These are phyloP conservation scores for Microbotryum silenes-acaulis DNA, from an alignment of 1,284 basidiomycete genomes.

Conservation along the genomic window DNA sequence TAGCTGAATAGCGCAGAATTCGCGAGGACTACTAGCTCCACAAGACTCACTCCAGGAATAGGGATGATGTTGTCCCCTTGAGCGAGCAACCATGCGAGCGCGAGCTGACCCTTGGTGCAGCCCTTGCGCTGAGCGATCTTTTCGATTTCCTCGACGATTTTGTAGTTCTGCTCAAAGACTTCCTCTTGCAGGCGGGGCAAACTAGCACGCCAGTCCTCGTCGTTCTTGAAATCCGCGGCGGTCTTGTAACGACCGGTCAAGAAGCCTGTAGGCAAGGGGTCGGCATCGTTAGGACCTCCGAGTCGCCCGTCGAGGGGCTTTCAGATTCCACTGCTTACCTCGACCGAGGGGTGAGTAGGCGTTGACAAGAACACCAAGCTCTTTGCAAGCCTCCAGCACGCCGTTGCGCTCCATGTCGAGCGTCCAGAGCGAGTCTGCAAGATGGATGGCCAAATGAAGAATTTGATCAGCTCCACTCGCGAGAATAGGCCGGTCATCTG, in stretches of 20 bases:
- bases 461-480: background rate
- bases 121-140: slow-evolving; percentile 47
- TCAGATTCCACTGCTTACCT: slow-evolving; percentile 3
- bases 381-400: slow-evolving; percentile 40
- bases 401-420: slow-evolving; percentile 41
- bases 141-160: slow-evolving; percentile 43
- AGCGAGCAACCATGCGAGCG: slow-evolving; percentile 55
- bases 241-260: slow-evolving; percentile 53
- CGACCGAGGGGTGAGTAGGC: slow-evolving; percentile 58
- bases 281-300: background rate
- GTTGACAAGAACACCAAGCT: slow-evolving; percentile 47
- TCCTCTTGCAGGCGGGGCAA: slow-evolving; percentile 37
- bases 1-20: too few species aligned
- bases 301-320: background rate
- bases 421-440: slow-evolving; percentile 49
- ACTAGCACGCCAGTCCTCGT: slow-evolving; percentile 46
- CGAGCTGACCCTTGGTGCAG: slow-evolving; percentile 51
- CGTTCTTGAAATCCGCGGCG: slow-evolving; percentile 47
- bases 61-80: slow-evolving; percentile 49
- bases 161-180: slow-evolving; percentile 53
- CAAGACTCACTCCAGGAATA: slow-evolving; percentile 29
- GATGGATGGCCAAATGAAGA: slow-evolving; percentile 1
- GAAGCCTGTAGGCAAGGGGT: slow-evolving; percentile 43
- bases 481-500: slow-evolving; percentile 38
- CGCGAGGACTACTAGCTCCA: background rate